phyloP scores from a whole-genome alignment of 1,284 basidiomycete species.

The Moesziomyces antarcticus region DNA sequence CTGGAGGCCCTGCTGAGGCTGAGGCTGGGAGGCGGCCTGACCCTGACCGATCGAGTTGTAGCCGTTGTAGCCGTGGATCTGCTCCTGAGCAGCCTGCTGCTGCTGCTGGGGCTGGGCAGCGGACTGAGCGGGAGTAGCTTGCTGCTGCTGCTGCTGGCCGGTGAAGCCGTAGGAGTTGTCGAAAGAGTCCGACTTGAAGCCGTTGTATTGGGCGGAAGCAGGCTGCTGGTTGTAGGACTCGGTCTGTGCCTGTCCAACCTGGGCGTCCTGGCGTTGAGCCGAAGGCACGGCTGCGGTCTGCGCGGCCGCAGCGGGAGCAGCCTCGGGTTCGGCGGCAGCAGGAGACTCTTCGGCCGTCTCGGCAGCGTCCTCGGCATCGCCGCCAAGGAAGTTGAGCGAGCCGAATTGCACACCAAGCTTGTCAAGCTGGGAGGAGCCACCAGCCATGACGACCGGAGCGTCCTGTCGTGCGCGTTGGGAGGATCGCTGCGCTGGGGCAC shows the following conservation, averaged over 20 bases:
- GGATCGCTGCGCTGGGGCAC: conserved; percentile 42
- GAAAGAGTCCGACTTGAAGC: conserved; percentile 51
- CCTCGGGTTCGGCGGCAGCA: conserved; percentile 14
- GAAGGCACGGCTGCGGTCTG: conserved; percentile 24
- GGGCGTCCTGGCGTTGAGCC: conserved; percentile 31
- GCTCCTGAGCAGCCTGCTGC: conserved; percentile 43
- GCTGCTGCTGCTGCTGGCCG: conserved; percentile 44
- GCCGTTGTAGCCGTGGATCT: conserved; percentile 53
- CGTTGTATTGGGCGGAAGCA: conserved; percentile 35
- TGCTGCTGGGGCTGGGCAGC: conserved; percentile 23
- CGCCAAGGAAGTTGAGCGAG: conserved; percentile 63
- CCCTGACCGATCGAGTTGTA: conserved; percentile 44
- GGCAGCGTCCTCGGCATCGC: conserved; percentile 43
- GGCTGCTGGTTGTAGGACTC: conserved; percentile 40
- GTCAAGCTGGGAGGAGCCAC: conserved; percentile 60
- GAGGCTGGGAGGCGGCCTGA: conserved; percentile 31
- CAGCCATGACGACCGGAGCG: conserved; percentile 65
- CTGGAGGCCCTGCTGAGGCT: conserved; percentile 48
- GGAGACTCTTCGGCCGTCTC: conserved; percentile 19
- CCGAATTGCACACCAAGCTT: conserved; percentile 66
- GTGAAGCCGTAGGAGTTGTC: conserved; percentile 49
- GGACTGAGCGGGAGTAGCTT: conserved; percentile 11
- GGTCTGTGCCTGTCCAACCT: conserved; percentile 29
- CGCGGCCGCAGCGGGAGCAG: conserved; percentile 17
- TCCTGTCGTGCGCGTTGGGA: conserved; percentile 63